Percentiles rank a stretch among this genome's conserved stretches.
These are phyloP conservation scores for Apiospora pterosperma DNA, from an alignment of 2,329 filamentous ascomycete species.

Conservation along the genomic window DNA sequence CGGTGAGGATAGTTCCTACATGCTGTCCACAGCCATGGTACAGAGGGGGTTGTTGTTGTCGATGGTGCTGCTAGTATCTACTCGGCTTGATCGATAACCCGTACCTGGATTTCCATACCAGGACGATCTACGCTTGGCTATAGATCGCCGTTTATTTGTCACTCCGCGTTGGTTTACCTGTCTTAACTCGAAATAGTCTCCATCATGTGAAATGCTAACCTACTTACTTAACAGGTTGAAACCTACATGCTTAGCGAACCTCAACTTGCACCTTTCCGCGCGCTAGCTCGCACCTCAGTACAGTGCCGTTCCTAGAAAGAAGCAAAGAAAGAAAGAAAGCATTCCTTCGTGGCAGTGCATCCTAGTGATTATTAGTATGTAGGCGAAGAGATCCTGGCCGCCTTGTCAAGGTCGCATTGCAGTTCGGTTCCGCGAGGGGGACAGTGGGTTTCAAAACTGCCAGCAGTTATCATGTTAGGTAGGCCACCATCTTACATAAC, in stretches of 20 bases:
- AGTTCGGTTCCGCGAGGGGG: slow-evolving; percentile 4
- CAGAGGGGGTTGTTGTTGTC: neutral
- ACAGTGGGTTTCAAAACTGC: neutral
- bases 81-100: neutral
- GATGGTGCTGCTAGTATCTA: neutral
- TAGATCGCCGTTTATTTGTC: neutral
- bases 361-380: too few species aligned
- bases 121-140: neutral
- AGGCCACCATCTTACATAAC: neutral
- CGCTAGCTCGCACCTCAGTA: neutral
- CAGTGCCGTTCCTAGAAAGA: neutral
- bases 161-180: neutral
- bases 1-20: neutral
- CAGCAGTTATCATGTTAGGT: neutral
- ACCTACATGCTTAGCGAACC: neutral
- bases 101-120: neutral
- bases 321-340: neutral
- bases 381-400: neutral
- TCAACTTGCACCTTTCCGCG: neutral
- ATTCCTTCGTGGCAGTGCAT: neutral
- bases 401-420: slow-evolving; percentile 6
- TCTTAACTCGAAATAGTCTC: neutral
- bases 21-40: too few species aligned
- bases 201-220: neutral
- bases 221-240: neutral